Evolutionary conservation across 345 rosid genomes (phyloP).

Genomic region (Moricandia moricandioides): DNA sequence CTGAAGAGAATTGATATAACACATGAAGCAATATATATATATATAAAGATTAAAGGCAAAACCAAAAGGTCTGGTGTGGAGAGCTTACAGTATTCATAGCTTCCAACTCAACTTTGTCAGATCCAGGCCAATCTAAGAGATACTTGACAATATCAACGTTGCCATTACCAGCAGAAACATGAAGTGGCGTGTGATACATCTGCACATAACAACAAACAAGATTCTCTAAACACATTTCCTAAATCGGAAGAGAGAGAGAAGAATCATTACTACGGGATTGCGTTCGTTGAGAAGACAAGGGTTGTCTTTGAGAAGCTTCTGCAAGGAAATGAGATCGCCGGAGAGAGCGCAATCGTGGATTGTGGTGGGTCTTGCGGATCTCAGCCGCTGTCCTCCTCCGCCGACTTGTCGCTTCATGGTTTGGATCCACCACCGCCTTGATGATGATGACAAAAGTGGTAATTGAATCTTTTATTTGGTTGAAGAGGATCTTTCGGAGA

Average conservation of each 20-base stretch:
- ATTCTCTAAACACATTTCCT: neutral
- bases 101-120: slow-evolving; percentile 76
- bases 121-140: slow-evolving; percentile 72
- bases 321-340: slow-evolving; percentile 71
- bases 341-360: slow-evolving; percentile 83
- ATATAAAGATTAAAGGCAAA: slow-evolving; percentile 3
- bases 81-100: slow-evolving; percentile 70
- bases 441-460: no score
- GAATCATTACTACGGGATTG: slow-evolving; percentile 73
- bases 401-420: slow-evolving; percentile 48
- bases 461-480: neutral
- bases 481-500: slow-evolving; percentile 17
- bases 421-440: neutral
- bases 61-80: neutral
- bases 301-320: slow-evolving; percentile 61
- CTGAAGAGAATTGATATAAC: slow-evolving; percentile 35
- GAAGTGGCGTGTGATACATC: slow-evolving; percentile 99
- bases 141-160: slow-evolving; percentile 66
- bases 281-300: slow-evolving; percentile 83
- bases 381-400: slow-evolving; percentile 55
- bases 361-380: slow-evolving; percentile 73
- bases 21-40: neutral
- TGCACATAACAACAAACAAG: slow-evolving; percentile 25
- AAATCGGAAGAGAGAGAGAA: neutral
- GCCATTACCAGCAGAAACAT: slow-evolving; percentile 85